These are phyloP conservation scores for Cryphonectria nitschkei DNA, from an alignment of 2,329 filamentous ascomycete genomes.

Conservation along the genomic window DNA sequence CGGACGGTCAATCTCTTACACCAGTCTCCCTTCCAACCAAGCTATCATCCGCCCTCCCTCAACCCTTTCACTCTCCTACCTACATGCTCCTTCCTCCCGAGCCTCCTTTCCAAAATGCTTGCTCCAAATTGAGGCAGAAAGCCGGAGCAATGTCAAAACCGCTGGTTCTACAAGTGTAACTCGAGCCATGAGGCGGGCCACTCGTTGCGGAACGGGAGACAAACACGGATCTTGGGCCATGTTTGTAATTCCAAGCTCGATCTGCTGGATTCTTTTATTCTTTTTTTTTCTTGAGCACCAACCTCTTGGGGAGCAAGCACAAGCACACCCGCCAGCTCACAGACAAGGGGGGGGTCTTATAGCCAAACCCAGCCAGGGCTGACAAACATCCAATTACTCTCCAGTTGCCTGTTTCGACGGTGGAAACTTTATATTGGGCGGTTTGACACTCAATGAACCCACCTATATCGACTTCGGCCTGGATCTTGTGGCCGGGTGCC, in stretches of 20 bases:
- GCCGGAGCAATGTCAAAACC: background rate
- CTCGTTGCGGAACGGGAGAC: constrained; percentile 15
- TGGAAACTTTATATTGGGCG: constrained; percentile 83
- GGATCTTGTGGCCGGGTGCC: constrained; percentile 71
- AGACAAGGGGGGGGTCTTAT: background rate
- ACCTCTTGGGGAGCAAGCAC: background rate
- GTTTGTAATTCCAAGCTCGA: background rate
- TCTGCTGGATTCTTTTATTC: background rate
- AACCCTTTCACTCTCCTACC: too few species aligned
- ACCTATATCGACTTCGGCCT: constrained; percentile 77
- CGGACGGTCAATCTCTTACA: too few species aligned
- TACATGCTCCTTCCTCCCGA: background rate
- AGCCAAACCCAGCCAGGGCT: constrained; percentile 26
- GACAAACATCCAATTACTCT: constrained; percentile 45
- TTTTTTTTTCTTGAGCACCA: background rate
- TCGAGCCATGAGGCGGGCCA: background rate
- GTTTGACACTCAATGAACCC: constrained; percentile 66
- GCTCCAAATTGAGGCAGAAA: background rate
- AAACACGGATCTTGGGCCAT: constrained; percentile 7
- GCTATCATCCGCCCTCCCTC: too few species aligned
- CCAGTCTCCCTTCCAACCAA: background rate
- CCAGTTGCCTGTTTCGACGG: constrained; percentile 80
- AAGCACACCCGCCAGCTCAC: background rate
- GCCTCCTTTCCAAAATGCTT: background rate
- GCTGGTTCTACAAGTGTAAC: background rate